Base-by-base conservation (phyloP, 768 basidiomycete species). In the Mrakia gelida region DNA sequence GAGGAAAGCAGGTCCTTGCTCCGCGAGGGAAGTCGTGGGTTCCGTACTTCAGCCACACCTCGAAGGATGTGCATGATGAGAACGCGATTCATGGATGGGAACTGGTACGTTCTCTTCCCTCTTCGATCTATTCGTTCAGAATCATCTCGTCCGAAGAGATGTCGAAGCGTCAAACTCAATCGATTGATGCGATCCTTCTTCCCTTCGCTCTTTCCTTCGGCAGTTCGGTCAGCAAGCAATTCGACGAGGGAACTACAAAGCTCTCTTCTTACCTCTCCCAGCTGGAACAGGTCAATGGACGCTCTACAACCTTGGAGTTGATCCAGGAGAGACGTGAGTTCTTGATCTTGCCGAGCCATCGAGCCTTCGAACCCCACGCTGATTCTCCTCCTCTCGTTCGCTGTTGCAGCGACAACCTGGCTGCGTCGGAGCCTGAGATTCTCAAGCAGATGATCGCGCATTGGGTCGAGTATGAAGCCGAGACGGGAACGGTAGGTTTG, bases 61-160 rank as follows among this genome's bases (percentile, higher is more conserved):
- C 71, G 15, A 41, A 75, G 18, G 61, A 71, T 2, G 80, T 81
- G 11, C 81, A 82, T 32, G 80, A 80, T 30, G 81, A 81, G 56
- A 80, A 82, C 54, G 81, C 80, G 18, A 74, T 81, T 11, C 81
- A 81, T 56, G 82, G 82, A 0, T 83, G 82, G 82, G 82, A 83
- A 49, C 65, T 73, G 45, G 71, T 49, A 15, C n/a, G 70, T 72
- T 54, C 6, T 23, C 11, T 28, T 23, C 32, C 41, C 30, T 71
- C 52, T 41, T 23, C 16, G 15, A 18, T n/a, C n/a, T n/a, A n/a
- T n/a, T n/a, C n/a, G n/a, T n/a, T n/a, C n/a, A n/a, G n/a, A n/a
- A n/a, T n/a, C n/a, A n/a, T 18, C 32, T n/a, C n/a, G 28, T 28
- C 11, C 26, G 54, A 56, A 16, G 54, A 8, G 54, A 56, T n/a